Evolutionary conservation across 1,284 basidiomycete species (phyloP), one percentile per base, ranked within the genome.

Genomic region (Ustilago sp.): DNA sequence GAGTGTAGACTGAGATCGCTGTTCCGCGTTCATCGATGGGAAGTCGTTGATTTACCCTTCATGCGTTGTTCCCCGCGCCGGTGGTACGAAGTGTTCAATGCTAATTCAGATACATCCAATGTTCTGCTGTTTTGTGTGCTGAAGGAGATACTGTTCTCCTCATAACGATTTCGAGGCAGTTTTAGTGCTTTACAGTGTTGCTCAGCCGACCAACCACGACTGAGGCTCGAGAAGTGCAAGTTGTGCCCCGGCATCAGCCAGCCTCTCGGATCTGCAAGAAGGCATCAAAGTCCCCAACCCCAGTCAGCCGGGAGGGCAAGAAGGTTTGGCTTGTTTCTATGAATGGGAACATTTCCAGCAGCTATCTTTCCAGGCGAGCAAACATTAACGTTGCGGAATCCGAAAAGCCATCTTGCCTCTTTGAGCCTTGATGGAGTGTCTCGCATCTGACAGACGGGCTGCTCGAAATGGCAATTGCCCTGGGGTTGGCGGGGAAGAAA

Each of bases 271-370:
- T 31, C 48, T 53, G 35, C 51, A 53, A 53, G 34, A 19, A 23
- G 34, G 9, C 17, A 17, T 11, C 9, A 13, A 43, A 28, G 7
- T 8, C 1, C 23, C 23, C 23, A n/a, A 28, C 23, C 23, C 23
- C 23, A 28, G 23, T 28, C 23, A 28, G 23, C 23, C 23, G 2
- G 23, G n/a, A n/a, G n/a, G n/a, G n/a, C n/a, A n/a, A n/a, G 23
- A 41, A 23, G 23, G 1, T 39, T n/a, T 23, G 38, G 15, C 0
- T 19, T 43, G 55, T 57, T 57, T 32, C 55, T 57, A 57, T 45
- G 55, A 47, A 41, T 57, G 55, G 55, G 32, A 57, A 43, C 55
- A 57, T 50, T 50, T 50, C 8, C 48, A 23, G 4, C 45, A 8
- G 45, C 45, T 48, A 4, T 28, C 8, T 28, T 28, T 13, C 1